Conservation (phyloP, 2,329 filamentous ascomycete genomes). For the Dryadomyces quercivorus region DNA sequence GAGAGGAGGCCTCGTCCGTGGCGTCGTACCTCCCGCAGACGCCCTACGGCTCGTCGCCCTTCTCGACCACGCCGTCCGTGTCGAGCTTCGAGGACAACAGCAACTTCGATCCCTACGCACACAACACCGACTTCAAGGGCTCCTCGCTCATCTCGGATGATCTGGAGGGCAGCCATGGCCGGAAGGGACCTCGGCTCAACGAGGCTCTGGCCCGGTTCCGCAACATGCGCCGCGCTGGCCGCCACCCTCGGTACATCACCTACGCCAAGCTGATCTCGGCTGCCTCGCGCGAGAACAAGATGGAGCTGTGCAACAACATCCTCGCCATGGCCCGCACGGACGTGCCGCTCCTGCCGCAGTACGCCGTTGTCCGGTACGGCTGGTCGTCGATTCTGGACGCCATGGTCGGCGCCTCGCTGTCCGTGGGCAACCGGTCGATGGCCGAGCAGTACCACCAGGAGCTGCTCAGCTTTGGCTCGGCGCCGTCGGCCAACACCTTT, state of each 20-base stretch:
- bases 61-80: slow-evolving; percentile 40
- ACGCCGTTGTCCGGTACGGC: slow-evolving; percentile 79
- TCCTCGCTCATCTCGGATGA: slow-evolving; percentile 84
- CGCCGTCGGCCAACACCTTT: slow-evolving; percentile 93
- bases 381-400: slow-evolving; percentile 95
- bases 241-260: slow-evolving; percentile 89
- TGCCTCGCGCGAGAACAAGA: slow-evolving; percentile 73
- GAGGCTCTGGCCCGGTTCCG: slow-evolving; percentile 75
- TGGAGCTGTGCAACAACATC: slow-evolving; percentile 74
- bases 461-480: slow-evolving; percentile 76
- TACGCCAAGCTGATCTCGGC: slow-evolving; percentile 92
- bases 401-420: slow-evolving; percentile 88
- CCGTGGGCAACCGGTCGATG: slow-evolving; percentile 63
- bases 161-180: slow-evolving; percentile 67
- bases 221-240: slow-evolving; percentile 84
- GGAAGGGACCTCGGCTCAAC: slow-evolving; percentile 59
- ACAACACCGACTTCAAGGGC: slow-evolving; percentile 84
- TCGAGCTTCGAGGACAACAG: slow-evolving; percentile 63
- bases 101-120: slow-evolving; percentile 68
- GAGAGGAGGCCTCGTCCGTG: slow-evolving; percentile 34
- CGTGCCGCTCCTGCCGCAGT: slow-evolving; percentile 73
- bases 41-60: slow-evolving; percentile 37
- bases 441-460: slow-evolving; percentile 87
- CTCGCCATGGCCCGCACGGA: slow-evolving; percentile 81
- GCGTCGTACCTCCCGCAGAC: slow-evolving; percentile 23